Conservation (phyloP, 768 basidiomycete species). For the Galerina sulciceps region DNA sequence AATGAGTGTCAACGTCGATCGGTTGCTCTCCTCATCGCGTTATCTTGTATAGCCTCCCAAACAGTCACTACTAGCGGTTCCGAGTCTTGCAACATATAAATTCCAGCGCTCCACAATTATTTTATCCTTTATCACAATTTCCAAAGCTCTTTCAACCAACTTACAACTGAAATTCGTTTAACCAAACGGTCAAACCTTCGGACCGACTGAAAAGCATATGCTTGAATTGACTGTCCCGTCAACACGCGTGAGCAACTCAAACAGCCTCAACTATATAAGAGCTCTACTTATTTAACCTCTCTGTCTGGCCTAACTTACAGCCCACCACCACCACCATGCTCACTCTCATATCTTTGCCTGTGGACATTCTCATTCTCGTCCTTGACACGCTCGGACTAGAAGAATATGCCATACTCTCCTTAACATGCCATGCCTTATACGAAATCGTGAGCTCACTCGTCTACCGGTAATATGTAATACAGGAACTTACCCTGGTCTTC, state of each 20-base stretch:
- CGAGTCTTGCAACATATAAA: no score
- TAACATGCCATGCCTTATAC: slow-evolving; percentile 42
- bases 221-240: slow-evolving; percentile 14
- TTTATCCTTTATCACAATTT: no score
- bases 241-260: slow-evolving; percentile 9
- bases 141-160: background rate
- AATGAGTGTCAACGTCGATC: no score
- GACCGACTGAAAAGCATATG: slow-evolving; percentile 11
- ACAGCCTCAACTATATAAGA: slow-evolving; percentile 7
- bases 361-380: slow-evolving; percentile 60
- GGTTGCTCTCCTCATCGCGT: no score
- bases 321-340: slow-evolving; percentile 19
- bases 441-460: slow-evolving; percentile 44
- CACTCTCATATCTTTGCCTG: slow-evolving; percentile 44
- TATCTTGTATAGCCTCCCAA: no score
- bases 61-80: no score
- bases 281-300: background rate
- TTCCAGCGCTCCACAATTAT: no score
- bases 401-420: slow-evolving; percentile 47
- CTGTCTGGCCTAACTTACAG: background rate
- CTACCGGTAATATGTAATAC: background rate
- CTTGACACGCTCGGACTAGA: slow-evolving; percentile 45
- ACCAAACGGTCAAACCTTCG: slow-evolving; percentile 5
- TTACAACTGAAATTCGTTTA: background rate
- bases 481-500: background rate